Percentiles rank a stretch among this genome's conserved stretches.
Evolutionary conservation across 768 basidiomycete genomes (phyloP).

Genomic region (Kondoa malvinella): DNA sequence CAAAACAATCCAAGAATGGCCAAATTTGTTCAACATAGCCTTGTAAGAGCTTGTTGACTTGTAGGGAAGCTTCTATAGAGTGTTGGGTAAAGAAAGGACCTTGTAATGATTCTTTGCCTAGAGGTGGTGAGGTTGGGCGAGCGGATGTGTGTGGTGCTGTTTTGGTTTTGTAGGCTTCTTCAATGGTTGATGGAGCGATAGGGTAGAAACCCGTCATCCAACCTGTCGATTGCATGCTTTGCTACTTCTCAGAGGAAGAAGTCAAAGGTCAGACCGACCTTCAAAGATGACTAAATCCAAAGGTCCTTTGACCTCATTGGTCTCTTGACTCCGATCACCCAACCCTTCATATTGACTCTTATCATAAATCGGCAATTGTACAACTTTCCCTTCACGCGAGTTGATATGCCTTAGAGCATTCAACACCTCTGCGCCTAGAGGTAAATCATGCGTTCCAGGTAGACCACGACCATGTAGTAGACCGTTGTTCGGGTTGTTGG

Average conservation of each 20-base stretch:
- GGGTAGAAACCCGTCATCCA: conserved; percentile 87
- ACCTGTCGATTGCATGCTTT: not conserved
- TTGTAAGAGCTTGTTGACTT: conserved; percentile 47
- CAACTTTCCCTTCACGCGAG: conserved; percentile 18
- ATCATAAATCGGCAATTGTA: conserved; percentile 64
- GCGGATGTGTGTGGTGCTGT: not conserved
- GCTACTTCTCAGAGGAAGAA: not conserved
- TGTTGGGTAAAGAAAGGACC: conserved; percentile 23
- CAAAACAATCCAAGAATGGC: conserved; percentile 51
- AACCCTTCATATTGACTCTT: conserved; percentile 65
- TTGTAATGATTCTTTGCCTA: not conserved
- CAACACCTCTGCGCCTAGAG: conserved; percentile 45
- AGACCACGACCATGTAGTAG: conserved; percentile 72
- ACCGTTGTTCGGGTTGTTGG: conserved; percentile 42
- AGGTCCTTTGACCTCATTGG: conserved; percentile 38
- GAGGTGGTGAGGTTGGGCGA: not conserved
- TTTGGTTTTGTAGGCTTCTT: conserved; percentile 36
- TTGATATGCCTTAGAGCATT: conserved; percentile 39
- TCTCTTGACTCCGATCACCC: conserved; percentile 54
- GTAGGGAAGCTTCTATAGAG: conserved; percentile 39
- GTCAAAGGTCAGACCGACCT: conserved; percentile 35
- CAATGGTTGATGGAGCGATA: conserved; percentile 40
- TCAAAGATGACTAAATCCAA: conserved; percentile 77
- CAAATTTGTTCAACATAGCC: conserved; percentile 50
- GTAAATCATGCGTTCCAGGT: conserved; percentile 77